phyloP scores from a whole-genome alignment of 176 grass and related monocot genomes.

The Paspalum notatum region DNA sequence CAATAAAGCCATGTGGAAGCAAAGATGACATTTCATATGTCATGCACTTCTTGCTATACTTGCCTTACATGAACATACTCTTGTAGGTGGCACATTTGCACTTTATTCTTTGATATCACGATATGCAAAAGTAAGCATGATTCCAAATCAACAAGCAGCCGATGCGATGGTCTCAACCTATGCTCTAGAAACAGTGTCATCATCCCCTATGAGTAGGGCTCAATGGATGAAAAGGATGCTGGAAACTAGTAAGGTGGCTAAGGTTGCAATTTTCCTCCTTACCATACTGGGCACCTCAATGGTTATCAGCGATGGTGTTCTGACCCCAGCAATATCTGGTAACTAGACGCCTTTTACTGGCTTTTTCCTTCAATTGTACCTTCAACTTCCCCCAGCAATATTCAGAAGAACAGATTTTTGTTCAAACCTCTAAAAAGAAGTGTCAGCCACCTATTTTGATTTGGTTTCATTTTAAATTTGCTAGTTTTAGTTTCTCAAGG shows the following conservation, averaged over 20 bases:
- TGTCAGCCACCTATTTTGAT: no score
- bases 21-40: neutral
- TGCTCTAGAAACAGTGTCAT: constrained; percentile 30
- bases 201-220: constrained; percentile 32
- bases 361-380: neutral
- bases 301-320: constrained; percentile 60
- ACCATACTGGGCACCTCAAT: constrained; percentile 58
- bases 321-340: constrained; percentile 65
- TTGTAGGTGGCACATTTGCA: constrained; percentile 64
- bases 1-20: neutral
- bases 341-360: neutral
- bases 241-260: constrained; percentile 36
- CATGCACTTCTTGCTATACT: neutral
- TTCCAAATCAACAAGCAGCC: constrained; percentile 60
- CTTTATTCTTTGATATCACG: constrained; percentile 60
- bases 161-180: constrained; percentile 52
- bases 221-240: constrained; percentile 32
- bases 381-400: no score
- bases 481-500: no score
- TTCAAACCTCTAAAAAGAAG: no score
- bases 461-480: no score
- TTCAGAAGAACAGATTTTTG: no score
- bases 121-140: constrained; percentile 50
- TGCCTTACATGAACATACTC: neutral
- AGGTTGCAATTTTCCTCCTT: constrained; percentile 35